Evolutionary conservation across 345 rosid genomes (phyloP).

Genomic region (Murraya paniculata): DNA sequence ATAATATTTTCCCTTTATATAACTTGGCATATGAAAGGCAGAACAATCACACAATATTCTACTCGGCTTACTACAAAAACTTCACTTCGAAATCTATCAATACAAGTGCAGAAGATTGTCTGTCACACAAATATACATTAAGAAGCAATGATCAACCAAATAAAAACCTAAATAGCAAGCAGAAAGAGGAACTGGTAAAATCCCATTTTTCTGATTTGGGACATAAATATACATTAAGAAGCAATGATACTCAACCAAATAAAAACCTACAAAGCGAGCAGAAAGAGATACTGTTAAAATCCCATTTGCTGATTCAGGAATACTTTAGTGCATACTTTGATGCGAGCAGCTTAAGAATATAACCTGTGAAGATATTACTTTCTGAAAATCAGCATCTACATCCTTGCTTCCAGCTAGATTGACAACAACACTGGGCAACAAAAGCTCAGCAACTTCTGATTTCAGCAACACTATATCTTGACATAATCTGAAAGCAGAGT

Average conservation of each 20-base stretch:
- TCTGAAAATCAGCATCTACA: conserved; percentile 45
- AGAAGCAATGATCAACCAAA: neutral
- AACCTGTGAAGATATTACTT: conserved; percentile 72
- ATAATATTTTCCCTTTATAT: neutral
- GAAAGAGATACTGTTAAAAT: conserved; percentile 1
- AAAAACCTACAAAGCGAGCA: neutral
- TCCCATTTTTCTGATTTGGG: neutral
- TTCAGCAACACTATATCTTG: conserved; percentile 78
- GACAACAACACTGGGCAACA: conserved; percentile 68
- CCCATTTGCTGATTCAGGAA: neutral
- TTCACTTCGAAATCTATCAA: neutral
- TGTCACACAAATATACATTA: neutral
- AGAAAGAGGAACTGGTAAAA: conserved; percentile 2
- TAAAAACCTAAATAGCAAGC: neutral
- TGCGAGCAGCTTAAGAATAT: conserved; percentile 11
- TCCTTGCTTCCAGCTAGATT: conserved; percentile 68
- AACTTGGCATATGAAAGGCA: neutral
- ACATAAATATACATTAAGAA: neutral
- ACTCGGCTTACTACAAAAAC: neutral
- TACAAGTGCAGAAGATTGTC: neutral
- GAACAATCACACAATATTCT: neutral
- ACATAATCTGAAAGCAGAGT: conserved; percentile 58
- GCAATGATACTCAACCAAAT: neutral
- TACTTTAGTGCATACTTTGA: neutral
- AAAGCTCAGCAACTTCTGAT: conserved; percentile 89